phyloP scores from a whole-genome alignment of 2,329 filamentous ascomycete species.

The Magnaporthiopsis rhizophila region DNA sequence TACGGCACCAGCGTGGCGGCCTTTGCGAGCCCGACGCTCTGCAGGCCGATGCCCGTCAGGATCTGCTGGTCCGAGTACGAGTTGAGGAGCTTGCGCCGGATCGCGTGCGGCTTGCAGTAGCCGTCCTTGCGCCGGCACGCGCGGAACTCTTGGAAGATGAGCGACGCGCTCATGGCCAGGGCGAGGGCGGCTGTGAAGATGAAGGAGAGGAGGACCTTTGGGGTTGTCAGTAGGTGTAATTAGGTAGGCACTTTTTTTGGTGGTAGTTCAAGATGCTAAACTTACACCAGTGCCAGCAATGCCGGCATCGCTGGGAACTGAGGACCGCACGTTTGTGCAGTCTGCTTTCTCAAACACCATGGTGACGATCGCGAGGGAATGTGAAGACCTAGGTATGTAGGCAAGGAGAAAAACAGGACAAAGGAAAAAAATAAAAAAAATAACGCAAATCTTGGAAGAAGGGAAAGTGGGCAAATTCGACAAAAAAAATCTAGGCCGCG shows the following conservation, averaged over 20 bases:
- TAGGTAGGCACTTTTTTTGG: not conserved
- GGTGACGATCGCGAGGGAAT: not conserved
- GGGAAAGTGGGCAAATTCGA: not conserved
- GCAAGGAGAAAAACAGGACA: not conserved
- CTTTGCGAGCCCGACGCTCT: slow-evolving; percentile 54
- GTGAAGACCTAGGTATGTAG: too few relatives aligned
- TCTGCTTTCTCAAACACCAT: slow-evolving; percentile 19
- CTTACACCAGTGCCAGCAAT: slow-evolving; percentile 50
- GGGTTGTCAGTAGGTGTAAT: not conserved
- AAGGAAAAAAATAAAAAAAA: not conserved
- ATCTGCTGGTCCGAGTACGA: slow-evolving; percentile 62
- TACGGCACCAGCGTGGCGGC: slow-evolving; percentile 53
- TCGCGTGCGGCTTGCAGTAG: slow-evolving; percentile 36
- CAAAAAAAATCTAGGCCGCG: not conserved
- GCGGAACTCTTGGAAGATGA: slow-evolving; percentile 46
- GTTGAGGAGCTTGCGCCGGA: slow-evolving; percentile 56
- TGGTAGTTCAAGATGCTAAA: slow-evolving; percentile 8
- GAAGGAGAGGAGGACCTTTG: slow-evolving; percentile 54
- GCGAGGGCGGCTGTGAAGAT: slow-evolving; percentile 55
- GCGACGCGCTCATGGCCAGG: slow-evolving; percentile 44
- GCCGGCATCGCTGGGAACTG: slow-evolving; percentile 43
- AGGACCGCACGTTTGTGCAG: slow-evolving; percentile 35
- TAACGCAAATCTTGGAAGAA: not conserved
- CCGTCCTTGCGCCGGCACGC: slow-evolving; percentile 12
- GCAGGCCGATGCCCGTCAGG: slow-evolving; percentile 60